A percentile compares a stretch with the other conserved stretches of the same genome.
phyloP scores from a whole-genome alignment of 768 basidiomycete genomes.

The Mycena crocata region DNA sequence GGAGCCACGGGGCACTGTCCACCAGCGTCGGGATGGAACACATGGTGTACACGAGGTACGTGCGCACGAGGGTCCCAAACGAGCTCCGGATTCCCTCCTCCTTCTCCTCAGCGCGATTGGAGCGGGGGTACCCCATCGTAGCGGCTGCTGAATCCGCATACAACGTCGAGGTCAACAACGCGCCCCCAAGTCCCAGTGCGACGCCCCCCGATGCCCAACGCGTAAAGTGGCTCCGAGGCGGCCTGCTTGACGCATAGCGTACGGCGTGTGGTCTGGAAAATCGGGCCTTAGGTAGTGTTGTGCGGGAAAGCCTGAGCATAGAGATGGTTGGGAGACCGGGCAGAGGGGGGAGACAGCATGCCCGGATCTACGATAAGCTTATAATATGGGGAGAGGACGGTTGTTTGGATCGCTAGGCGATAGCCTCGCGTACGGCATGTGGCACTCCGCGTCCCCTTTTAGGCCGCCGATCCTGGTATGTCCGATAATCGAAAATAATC shows the following conservation, averaged over 20 bases:
- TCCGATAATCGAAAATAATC: too few species aligned
- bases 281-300: neutral
- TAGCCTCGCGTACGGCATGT: neutral
- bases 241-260: constrained; percentile 24
- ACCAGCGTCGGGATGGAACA: constrained; percentile 83
- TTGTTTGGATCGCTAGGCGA: neutral
- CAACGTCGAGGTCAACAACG: constrained; percentile 14
- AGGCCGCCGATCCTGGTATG: too few species aligned
- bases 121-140: neutral
- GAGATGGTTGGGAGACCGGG: neutral
- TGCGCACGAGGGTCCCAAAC: constrained; percentile 63
- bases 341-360: neutral
- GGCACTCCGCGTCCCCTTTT: constrained; percentile 1
- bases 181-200: constrained; percentile 26
- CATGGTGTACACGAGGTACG: constrained; percentile 86
- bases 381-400: neutral
- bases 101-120: neutral
- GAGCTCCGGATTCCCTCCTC: constrained; percentile 33
- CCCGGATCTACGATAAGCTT: constrained; percentile 25
- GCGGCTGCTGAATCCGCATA: constrained; percentile 23
- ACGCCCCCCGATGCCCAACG: constrained; percentile 21
- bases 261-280: constrained; percentile 7
- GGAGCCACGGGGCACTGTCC: constrained; percentile 76
- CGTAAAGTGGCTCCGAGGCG: constrained; percentile 7
- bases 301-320: constrained; percentile 19